These are phyloP conservation scores for Gossypium lobatum DNA, from an alignment of 441 rosid species.

Conservation along the genomic window DNA sequence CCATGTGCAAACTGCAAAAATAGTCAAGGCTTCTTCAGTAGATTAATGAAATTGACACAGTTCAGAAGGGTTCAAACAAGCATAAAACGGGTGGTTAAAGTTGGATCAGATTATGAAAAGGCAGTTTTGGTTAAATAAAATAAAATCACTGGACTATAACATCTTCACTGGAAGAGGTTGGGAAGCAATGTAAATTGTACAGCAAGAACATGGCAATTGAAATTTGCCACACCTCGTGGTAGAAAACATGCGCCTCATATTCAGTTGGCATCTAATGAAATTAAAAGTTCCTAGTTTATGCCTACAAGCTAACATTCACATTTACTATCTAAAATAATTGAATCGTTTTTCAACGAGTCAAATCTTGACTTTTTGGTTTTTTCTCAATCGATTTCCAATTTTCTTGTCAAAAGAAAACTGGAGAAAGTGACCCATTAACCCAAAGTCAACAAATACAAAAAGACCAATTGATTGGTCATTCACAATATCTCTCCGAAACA, in stretches of 20 bases:
- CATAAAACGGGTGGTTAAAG: neutral
- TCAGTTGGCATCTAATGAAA: neutral
- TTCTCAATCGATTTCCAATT: neutral
- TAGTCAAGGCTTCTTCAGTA: neutral
- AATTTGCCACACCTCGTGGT: neutral
- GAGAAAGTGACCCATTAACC: neutral
- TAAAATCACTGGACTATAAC: neutral
- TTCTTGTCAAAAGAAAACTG: neutral
- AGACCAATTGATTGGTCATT: neutral
- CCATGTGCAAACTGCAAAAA: slow-evolving; percentile 42
- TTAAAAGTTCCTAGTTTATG: neutral
- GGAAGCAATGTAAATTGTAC: slow-evolving; percentile 1
- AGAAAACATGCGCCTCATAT: neutral
- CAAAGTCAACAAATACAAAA: neutral
- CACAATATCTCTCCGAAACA: neutral
- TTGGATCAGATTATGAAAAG: neutral
- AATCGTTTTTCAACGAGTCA: neutral
- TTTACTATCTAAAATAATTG: neutral
- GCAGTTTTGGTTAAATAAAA: neutral
- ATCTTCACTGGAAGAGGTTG: neutral
- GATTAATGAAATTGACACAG: neutral
- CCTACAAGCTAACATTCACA: neutral
- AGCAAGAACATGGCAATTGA: slow-evolving; percentile 7
- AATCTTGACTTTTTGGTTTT: neutral
- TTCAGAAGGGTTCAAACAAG: neutral